Evolutionary conservation across 352 stramenopile species (phyloP).

Genomic region (Peronosclerospora sorghi): DNA sequence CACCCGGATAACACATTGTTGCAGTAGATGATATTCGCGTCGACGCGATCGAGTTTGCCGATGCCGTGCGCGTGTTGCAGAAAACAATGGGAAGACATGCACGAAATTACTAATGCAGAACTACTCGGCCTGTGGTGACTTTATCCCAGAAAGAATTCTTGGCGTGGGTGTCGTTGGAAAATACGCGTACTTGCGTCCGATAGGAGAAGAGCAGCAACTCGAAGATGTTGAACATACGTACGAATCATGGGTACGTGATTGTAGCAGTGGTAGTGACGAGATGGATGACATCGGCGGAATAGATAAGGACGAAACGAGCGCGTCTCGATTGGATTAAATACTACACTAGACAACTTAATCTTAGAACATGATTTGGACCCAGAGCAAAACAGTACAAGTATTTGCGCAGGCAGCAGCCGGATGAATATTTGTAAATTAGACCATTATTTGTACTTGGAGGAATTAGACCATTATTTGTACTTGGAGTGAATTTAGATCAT

Average conservation of each 20-base stretch:
- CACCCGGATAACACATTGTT: conserved; percentile 80
- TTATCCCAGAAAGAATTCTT: conserved; percentile 82
- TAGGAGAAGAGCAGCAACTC: conserved; percentile 31
- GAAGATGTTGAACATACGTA: conserved; percentile 36
- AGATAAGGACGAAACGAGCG: conserved; percentile 11
- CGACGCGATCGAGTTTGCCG: conserved; percentile 69
- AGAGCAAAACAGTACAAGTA: too few relatives aligned
- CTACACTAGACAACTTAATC: conserved; percentile 21
- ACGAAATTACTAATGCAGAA: conserved; percentile 85
- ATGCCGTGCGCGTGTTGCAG: conserved; percentile 71
- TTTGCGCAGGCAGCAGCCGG: too few relatives aligned
- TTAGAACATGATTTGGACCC: too few relatives aligned
- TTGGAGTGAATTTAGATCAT: too few relatives aligned
- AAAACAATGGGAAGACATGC: conserved; percentile 80
- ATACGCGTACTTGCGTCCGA: conserved; percentile 62
- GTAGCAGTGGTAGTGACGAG: conserved; percentile 23
- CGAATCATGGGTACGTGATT: conserved; percentile 45
- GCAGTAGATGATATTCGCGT: conserved; percentile 82
- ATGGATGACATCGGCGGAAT: conserved; percentile 2
- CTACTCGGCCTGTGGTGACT: conserved; percentile 75
- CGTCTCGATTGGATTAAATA: conserved; percentile 10
- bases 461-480: too few relatives aligned
- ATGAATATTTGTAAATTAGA: too few relatives aligned
- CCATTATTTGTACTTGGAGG: too few relatives aligned
- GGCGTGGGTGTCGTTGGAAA: conserved; percentile 71